These are phyloP conservation scores for Coelastrella sp. DNA, from an alignment of 139 green algal species.

Conservation along the genomic window DNA sequence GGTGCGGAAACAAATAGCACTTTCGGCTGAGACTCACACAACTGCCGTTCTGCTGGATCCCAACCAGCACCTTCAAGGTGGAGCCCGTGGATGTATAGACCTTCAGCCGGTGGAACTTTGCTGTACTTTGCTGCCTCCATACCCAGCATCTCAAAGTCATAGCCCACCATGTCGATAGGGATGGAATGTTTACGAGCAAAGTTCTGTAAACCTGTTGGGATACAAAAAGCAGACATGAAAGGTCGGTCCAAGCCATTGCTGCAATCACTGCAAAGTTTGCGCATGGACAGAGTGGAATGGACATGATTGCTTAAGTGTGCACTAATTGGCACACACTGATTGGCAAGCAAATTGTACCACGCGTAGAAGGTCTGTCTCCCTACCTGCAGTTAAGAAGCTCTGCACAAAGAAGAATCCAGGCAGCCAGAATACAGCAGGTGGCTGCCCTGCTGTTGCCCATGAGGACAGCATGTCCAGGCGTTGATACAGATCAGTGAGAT, in stretches of 20 bases:
- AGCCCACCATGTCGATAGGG: constrained; percentile 82
- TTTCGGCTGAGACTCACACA: constrained; percentile 74
- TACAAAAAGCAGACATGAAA: no score
- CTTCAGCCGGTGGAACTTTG: constrained; percentile 63
- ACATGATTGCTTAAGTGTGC: no score
- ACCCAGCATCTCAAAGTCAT: constrained; percentile 79
- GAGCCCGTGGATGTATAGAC: constrained; percentile 76
- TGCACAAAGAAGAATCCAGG: constrained; percentile 90
- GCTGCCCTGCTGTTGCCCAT: constrained; percentile 62
- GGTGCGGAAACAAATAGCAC: constrained; percentile 78
- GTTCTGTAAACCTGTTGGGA: constrained; percentile 81
- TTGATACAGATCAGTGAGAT: constrained; percentile 76
- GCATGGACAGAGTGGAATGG: no score
- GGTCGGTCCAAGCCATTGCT: no score
- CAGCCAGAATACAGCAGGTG: constrained; percentile 81
- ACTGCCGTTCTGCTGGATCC: constrained; percentile 57
- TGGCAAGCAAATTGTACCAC: no score
- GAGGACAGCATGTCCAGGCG: constrained; percentile 70
- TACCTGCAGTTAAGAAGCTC: constrained; percentile 78
- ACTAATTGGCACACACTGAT: no score
- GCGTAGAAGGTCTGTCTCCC: no score
- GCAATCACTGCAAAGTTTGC: no score
- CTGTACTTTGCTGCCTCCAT: constrained; percentile 63
- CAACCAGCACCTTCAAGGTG: constrained; percentile 82
- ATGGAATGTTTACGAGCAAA: constrained; percentile 71